Base-by-base conservation (phyloP, 2,329 filamentous ascomycete genomes). In the Xylaria sp. region DNA sequence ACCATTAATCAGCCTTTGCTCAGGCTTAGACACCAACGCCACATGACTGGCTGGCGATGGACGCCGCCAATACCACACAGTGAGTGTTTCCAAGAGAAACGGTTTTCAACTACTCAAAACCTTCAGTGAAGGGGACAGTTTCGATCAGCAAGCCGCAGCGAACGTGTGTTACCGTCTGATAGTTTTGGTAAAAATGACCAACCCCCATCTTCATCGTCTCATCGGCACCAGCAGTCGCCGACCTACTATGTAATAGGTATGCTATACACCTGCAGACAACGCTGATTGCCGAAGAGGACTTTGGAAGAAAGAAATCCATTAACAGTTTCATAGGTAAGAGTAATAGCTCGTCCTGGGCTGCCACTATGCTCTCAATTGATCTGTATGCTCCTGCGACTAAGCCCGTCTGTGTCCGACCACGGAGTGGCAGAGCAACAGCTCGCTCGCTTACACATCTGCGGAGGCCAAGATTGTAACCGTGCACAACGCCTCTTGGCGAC, bases 1-100 rank as follows among this genome's bases (percentile, higher is more conserved):
- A 32, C 34, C n/a, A 68, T 68, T 68, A 57, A 68, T 68, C 55
- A 70, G 60, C 65, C 64, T 64, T 65, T 65, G 34, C 60, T 61
- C 52, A 67, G 65, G 65, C 65, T 64, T 64, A 68, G 60, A 64
- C 51, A 66, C 58, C 55, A 28, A 48, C 58, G 63, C 67, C 67
- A 70, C 67, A 70, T 57, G 58, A 69, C 66, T 51, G 39, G 37
- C 44, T 50, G 18, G 37, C 23, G 20, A 65, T 48, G 57, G 57
- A 34, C 18, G 39, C 23, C 23, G 48, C 57, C 62, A 50, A 46
- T 65, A 50, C 46, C 13, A 66, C 63, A 60, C 52, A 56, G 46
- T 48, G 51, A 18, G 52, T 25, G 46, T 37, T 18, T 51, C 55
- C 13, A 28, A 46, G 57, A 41, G 54, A 34, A 18, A 18, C 23